Conservation (phyloP, 2,329 filamentous ascomycete genomes). For the Endoconidiophora laricicola region DNA sequence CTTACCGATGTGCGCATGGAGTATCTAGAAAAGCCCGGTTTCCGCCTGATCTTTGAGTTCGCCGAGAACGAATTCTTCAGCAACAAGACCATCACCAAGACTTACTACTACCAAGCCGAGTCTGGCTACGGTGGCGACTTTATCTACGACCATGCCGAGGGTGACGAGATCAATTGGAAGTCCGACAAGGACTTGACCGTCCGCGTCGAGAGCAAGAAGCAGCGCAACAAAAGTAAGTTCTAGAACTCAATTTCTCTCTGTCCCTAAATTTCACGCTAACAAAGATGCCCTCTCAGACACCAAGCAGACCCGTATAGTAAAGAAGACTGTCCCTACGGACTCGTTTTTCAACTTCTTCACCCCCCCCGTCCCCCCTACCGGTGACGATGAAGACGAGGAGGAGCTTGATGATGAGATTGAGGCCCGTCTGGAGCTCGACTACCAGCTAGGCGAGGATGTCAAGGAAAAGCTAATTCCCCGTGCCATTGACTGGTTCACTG, state of each 20-base stretch:
- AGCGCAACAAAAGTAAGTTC: conserved; percentile 89
- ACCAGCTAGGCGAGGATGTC: conserved; percentile 97
- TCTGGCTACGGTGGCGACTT: conserved; percentile 97
- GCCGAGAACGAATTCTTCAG: conserved; percentile 89
- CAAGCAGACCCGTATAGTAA: conserved; percentile 96
- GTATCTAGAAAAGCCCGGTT: conserved; percentile 94
- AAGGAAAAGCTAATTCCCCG: conserved; percentile 99
- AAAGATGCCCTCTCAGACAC: conserved; percentile 46
- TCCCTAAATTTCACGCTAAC: neutral
- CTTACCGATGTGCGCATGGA: conserved; percentile 95
- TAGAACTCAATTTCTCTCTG: neutral
- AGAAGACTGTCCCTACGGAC: conserved; percentile 96
- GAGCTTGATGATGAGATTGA: conserved; percentile 82
- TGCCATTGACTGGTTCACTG: conserved; percentile 98
- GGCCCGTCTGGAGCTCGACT: conserved; percentile 93
- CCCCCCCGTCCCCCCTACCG: conserved; percentile 69
- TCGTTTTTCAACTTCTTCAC: conserved; percentile 99
- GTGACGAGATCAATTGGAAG: conserved; percentile 97
- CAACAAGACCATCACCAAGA: conserved; percentile 95
- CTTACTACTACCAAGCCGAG: conserved; percentile 98
- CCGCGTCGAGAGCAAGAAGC: conserved; percentile 96
- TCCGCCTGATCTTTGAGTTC: conserved; percentile 97
- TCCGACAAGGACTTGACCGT: conserved; percentile 83
- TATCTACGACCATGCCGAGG: conserved; percentile 98
- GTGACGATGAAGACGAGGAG: conserved; percentile 52